Percentiles rank a stretch among this genome's conserved stretches.
Conservation (phyloP, 768 basidiomycete species). For the Tricholoma sp. region DNA sequence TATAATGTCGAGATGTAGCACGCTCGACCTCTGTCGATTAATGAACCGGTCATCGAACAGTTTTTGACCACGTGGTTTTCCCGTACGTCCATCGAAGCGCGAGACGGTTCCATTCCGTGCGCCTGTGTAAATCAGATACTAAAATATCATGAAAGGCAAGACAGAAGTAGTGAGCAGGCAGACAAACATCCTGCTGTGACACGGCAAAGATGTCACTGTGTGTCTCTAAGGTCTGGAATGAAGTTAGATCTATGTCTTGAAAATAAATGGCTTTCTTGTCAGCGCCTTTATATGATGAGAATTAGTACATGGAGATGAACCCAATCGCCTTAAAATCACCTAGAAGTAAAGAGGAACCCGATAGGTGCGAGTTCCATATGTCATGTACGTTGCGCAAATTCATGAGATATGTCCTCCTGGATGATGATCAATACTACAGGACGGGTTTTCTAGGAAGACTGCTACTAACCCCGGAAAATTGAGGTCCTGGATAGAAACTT, state of each 20-base stretch:
- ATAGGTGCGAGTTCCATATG: slow-evolving; percentile 52
- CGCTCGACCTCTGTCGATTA: slow-evolving; percentile 32
- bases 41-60: slow-evolving; percentile 36
- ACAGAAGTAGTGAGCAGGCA: background rate
- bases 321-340: slow-evolving; percentile 30
- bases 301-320: background rate
- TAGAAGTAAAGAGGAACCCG: slow-evolving; percentile 42
- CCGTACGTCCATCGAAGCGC: slow-evolving; percentile 52
- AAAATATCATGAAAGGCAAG: slow-evolving; percentile 1
- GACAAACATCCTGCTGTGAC: slow-evolving; percentile 43
- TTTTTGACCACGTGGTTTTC: slow-evolving; percentile 27
- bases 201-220: slow-evolving; percentile 62
- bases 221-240: slow-evolving; percentile 40
- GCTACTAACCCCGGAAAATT: slow-evolving; percentile 31
- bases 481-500: slow-evolving; percentile 44
- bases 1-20: slow-evolving; percentile 48
- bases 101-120: slow-evolving; percentile 55
- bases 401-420: slow-evolving; percentile 31
- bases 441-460: background rate
- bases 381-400: slow-evolving; percentile 42
- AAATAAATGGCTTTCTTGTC: slow-evolving; percentile 47
- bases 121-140: slow-evolving; percentile 53
- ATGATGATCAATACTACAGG: slow-evolving; percentile 8
- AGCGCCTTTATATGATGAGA: slow-evolving; percentile 31
- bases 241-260: slow-evolving; percentile 40